Conservation (phyloP, 148 eudicot species). For the Agrostemma githago region DNA sequence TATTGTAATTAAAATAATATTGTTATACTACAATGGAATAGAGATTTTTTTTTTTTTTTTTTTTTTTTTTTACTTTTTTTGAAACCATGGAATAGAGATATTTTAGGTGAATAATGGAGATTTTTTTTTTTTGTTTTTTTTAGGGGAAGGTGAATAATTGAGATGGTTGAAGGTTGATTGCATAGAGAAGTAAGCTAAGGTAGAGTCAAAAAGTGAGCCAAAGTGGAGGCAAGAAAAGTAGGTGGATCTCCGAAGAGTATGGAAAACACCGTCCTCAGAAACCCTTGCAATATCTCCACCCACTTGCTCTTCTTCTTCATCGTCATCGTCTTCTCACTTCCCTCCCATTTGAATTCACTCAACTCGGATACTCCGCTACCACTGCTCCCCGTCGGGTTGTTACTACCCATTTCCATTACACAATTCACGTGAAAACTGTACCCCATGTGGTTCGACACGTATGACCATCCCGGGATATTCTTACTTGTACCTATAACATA, state of each 20-base stretch:
- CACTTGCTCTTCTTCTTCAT: constrained; percentile 8
- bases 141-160: too few species aligned
- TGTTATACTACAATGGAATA: too few species aligned
- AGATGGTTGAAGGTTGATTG: too few species aligned
- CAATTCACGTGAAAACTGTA: constrained; percentile 20
- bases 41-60: too few species aligned
- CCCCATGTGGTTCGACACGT: not conserved
- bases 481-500: constrained; percentile 7
- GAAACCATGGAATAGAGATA: too few species aligned
- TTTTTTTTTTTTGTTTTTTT: too few species aligned
- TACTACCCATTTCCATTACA: constrained; percentile 17
- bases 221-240: constrained; percentile 13
- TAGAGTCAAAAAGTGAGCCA: constrained; percentile 15
- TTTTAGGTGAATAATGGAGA: too few species aligned
- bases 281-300: not conserved
- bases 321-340: too few species aligned
- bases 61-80: too few species aligned
- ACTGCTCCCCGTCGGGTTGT: not conserved
- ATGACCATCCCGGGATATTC: constrained; percentile 15
- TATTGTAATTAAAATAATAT: too few species aligned
- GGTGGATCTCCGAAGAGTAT: constrained; percentile 27
- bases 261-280: constrained; percentile 6
- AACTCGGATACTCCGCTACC: not conserved
- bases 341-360: not conserved
- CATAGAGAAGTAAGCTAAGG: too few species aligned